Percentiles rank a stretch among this genome's conserved stretches.
Conservation (phyloP, 768 basidiomycete genomes). For the Trametes cinnabarina region DNA sequence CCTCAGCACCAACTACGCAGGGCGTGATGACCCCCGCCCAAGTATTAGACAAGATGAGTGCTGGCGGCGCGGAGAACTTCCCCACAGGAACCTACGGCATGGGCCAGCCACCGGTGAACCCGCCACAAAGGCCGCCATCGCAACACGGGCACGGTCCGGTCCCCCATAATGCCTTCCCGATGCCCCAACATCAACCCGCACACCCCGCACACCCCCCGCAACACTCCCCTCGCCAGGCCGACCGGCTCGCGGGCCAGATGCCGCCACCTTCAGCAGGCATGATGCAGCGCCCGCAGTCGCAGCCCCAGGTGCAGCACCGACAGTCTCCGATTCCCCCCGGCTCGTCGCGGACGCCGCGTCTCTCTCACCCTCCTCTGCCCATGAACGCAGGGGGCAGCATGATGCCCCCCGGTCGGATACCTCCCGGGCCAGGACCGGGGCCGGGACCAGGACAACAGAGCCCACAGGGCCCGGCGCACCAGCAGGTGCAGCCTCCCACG, state of each 20-base stretch:
- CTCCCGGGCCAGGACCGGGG: not conserved
- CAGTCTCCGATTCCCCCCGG: conserved; percentile 41
- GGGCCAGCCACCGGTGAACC: conserved; percentile 2
- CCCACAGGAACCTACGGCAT: conserved; percentile 6
- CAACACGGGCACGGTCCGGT: conserved; percentile 32
- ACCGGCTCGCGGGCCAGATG: conserved; percentile 34
- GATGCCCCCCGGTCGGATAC: conserved; percentile 23
- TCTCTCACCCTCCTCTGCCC: conserved; percentile 36
- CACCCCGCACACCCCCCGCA: conserved; percentile 27
- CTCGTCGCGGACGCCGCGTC: conserved; percentile 48
- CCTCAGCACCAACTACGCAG: conserved; percentile 41
- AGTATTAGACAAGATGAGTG: conserved; percentile 53
- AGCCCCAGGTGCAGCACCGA: conserved; percentile 48
- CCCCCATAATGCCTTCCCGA: conserved; percentile 22
- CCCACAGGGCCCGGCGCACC: conserved; percentile 17
- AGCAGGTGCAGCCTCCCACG: conserved; percentile 17
- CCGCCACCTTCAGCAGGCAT: conserved; percentile 24
- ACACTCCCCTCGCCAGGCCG: conserved; percentile 44
- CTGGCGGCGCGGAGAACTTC: conserved; percentile 4
- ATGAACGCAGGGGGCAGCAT: conserved; percentile 18
- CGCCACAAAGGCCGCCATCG: conserved; percentile 15
- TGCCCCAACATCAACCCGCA: conserved; percentile 25
- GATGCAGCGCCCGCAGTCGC: conserved; percentile 55
- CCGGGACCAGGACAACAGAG: conserved; percentile 13
- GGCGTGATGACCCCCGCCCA: conserved; percentile 64